A percentile compares a stretch with the other conserved stretches of the same genome.
phyloP scores from a whole-genome alignment of 2,329 filamentous ascomycete species.

The Alternaria sp. region DNA sequence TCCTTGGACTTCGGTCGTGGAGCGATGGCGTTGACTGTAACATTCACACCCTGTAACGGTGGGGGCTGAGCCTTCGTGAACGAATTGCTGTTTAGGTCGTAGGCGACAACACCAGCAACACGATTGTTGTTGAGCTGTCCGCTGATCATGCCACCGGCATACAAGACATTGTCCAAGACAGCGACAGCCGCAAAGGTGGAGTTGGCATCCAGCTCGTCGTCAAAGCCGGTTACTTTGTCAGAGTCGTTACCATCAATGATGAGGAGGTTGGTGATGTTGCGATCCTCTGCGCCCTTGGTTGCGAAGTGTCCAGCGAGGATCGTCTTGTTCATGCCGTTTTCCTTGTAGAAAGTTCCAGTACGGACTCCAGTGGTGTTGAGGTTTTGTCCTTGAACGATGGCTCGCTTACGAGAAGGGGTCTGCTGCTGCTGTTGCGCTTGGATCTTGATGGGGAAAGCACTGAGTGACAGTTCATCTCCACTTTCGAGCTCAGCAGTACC shows the following conservation, averaged over 20 bases:
- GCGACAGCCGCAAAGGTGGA: constrained; percentile 78
- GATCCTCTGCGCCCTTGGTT: constrained; percentile 70
- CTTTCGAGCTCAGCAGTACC: constrained; percentile 71
- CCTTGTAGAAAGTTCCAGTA: constrained; percentile 77
- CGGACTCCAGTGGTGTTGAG: constrained; percentile 70
- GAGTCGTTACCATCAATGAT: constrained; percentile 79
- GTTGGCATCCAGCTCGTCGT: constrained; percentile 67
- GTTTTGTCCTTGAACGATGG: constrained; percentile 51
- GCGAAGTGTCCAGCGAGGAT: constrained; percentile 88
- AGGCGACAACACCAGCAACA: constrained; percentile 78
- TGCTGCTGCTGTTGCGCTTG: constrained; percentile 32
- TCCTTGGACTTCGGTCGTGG: constrained; percentile 72
- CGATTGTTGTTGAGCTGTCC: constrained; percentile 69
- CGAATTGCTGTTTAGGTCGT: constrained; percentile 70
- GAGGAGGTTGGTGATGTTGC: constrained; percentile 77
- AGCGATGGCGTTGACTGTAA: constrained; percentile 77
- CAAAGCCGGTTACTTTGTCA: constrained; percentile 72
- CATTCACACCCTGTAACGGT: constrained; percentile 71
- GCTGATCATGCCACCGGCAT: constrained; percentile 79
- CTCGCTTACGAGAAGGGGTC: constrained; percentile 49
- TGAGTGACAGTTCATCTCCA: constrained; percentile 39
- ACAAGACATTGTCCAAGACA: constrained; percentile 62
- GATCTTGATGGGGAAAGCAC: constrained; percentile 53
- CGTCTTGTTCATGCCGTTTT: constrained; percentile 76
- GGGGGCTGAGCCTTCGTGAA: constrained; percentile 75